Base-by-base conservation (phyloP, 2,329 filamentous ascomycete species). In the Colletotrichum falcatum region DNA sequence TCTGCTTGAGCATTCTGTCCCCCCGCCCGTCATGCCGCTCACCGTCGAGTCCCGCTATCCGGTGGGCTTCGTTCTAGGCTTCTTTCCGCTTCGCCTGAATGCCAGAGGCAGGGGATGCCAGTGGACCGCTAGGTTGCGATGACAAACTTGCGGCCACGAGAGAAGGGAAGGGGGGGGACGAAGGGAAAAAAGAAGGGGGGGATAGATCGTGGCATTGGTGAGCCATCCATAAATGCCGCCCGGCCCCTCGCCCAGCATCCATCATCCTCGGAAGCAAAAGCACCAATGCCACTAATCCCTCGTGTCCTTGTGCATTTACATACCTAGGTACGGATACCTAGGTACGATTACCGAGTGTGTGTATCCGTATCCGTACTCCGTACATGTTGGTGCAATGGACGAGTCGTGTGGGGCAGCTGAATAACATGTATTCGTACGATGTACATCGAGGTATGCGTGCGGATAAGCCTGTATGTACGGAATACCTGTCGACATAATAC, bases 171-270 rank as follows among this genome's bases (percentile, higher is more conserved):
- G 23, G 9, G 28, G 26, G n/a, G 35, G 8, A 49, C 16, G 7
- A 48, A 23, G 8, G 23, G 28, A 23, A 30, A 58, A 39, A n/a
- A 37, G 14, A 18, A 14, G 44, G 23, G 30, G 20, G 30, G 8
- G 23, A 26, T 26, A 61, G n/a, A 26, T 16, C 35, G 54, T 26
- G 23, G 35, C 33, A 58, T 12, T 33, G 51, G 35, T 23, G 30
- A 44, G 28, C 42, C 51, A 49, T 61, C 59, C 30, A 49, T 49
- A 58, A 70, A 70, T 66, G 63, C 67, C 67, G 63, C 67, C 67
- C 55, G 48, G 56, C 14, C 35, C 49, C 8, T 66, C 54, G 35
- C 42, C 39, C 56, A 67, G 54, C 56, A 26, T 62, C 58, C 67
- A 61, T 54, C 49, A 61, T 33, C 60, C 60, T 53, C 48, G 20